Evolutionary conservation across 441 rosid genomes (phyloP), one percentile per base, ranked within the genome.

Genomic region (Gossypium davidsonii): DNA sequence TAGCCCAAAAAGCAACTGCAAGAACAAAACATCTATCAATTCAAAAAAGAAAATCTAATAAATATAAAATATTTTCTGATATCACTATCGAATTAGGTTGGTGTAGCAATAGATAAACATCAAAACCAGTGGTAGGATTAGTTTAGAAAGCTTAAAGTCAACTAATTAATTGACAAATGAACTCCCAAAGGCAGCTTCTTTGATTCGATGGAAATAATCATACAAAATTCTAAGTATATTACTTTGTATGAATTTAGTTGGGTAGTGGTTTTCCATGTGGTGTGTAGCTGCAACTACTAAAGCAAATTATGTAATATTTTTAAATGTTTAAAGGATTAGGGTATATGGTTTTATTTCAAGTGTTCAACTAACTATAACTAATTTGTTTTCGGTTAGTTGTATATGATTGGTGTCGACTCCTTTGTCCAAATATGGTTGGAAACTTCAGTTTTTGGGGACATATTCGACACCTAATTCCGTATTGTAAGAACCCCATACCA

Each of bases 401-500:
- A 74, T 82, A 91, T 93, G 92, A 91, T 91, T 89, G 90, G 90
- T 91, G 86, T 87, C 83, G 88, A 93, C 97, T 89, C 73, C 8
- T 71, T 91, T 93, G 97, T 89, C 95, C 87, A 83, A 85, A 71
- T 78, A 87, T 81, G 82, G 70, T 88, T 93, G 89, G 91, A 85
- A 89, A 88, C 77, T 84, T 89, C 82, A 9, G 85, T 74, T 84
- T 69, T 72, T 66, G 57, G 53, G 53, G 18, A 14, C 53, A 48
- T 48, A 10, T 42, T 42, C 48, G 48, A 42, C 48, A 42, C 48
- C 48, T 42, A 42, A 42, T 10, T 42, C 14, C 48, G 14, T 42
- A 42, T 42, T 42, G 48, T 42, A 42, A 42, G 12, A 10, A 42
- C 48, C 48, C 48, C 14, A 42, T 42, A 42, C 48, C 48, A 10